Conservation (phyloP, 768 basidiomycete species). For the Rhodotorula sphaerocarpa region DNA sequence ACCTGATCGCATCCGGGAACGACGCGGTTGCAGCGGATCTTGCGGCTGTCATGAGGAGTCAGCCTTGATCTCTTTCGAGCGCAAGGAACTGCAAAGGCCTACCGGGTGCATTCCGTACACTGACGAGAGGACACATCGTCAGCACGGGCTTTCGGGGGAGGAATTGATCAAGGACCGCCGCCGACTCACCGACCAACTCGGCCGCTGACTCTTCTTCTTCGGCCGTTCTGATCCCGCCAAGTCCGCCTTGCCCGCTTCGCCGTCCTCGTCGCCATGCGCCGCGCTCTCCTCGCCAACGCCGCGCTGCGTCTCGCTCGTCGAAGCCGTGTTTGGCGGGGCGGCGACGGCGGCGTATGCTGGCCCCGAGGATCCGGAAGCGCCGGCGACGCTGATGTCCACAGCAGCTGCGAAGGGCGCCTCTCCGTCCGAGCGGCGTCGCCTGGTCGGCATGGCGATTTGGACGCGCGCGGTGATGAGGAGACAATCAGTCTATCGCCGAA, state of each 20-base stretch:
- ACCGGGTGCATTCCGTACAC: conserved; percentile 28
- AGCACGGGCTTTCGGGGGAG: no score
- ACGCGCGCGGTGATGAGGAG: no score
- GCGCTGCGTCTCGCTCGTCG: no score
- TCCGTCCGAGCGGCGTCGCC: not conserved
- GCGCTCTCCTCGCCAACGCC: not conserved
- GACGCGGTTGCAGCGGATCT: conserved; percentile 30
- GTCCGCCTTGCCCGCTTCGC: not conserved
- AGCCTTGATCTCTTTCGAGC: not conserved
- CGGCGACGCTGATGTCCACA: not conserved
- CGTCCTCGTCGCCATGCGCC: not conserved
- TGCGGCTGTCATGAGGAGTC: conserved; percentile 4
- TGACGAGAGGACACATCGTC: not conserved
- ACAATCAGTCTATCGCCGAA: no score
- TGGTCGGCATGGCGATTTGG: not conserved
- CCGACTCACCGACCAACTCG: conserved; percentile 23
- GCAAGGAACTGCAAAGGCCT: not conserved
- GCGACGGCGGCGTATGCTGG: not conserved
- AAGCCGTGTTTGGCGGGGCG: no score
- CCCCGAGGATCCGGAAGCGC: not conserved
- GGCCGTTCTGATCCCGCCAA: not conserved
- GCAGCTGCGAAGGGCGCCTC: not conserved
- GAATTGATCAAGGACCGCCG: no score
- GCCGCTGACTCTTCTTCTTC: conserved; percentile 20
- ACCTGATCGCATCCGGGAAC: conserved; percentile 27